Evolutionary conservation across 768 basidiomycete species (phyloP), one percentile per base, ranked within the genome.

Genomic region (Roridomyces roridus): DNA sequence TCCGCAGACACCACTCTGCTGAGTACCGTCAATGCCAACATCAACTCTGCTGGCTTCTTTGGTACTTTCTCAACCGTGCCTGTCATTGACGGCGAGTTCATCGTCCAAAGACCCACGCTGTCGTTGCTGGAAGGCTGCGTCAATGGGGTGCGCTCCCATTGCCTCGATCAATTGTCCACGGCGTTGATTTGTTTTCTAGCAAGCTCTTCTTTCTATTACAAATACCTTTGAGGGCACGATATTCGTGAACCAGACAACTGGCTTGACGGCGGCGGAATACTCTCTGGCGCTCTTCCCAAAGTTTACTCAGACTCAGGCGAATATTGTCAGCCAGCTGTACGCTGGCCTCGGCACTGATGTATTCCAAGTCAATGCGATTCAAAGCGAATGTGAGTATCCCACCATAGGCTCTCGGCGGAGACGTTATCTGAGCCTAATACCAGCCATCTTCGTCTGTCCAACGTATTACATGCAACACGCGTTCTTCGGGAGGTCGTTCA

Each of bases 381-480:
- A 66, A 62, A 67, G 68, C 3, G 71, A 73, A 63, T 62, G 72
- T 73, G 17, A 25, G 66, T 8, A 34, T 34, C 31, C 3, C 10
- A 34, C 2, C 10, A 34, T 11, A 34, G 31, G 15, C 7, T 34
- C 31, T 34, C 4, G n/a, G n/a, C n/a, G n/a, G n/a, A 34, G 2
- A 34, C 31, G 4, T 34, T n/a, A n/a, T n/a, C n/a, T 41, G 40
- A 24, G 11, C 10, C 18, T 23, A 18, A 23, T 5, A 28, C 36
- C 48, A 77, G 76, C 74, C 1, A 72, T 74, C 21, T 68, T 77
- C 44, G 57, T 70, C 20, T 77, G 76, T 47, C 76, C 75, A 6
- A 67, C 73, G 1, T 72, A 74, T 45, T 65, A 57, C 29, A 20
- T 76, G 28, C 64, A 74, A 6, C n/a, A 52, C 7, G 55, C 74